phyloP scores from a whole-genome alignment of 2,329 filamentous ascomycete genomes.

The Cladosporium velox region DNA sequence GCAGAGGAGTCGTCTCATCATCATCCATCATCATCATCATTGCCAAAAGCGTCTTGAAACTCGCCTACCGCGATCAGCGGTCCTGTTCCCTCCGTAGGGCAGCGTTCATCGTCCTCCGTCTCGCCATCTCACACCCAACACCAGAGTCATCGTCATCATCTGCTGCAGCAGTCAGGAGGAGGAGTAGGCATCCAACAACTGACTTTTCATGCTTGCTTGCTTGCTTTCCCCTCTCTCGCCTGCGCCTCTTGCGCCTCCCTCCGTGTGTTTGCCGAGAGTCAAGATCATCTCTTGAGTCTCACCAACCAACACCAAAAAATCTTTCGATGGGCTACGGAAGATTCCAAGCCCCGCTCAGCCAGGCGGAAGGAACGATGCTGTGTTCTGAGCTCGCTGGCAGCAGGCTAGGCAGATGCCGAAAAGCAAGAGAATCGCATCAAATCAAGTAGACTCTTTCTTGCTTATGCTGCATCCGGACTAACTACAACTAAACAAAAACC shows the following conservation, averaged over 20 bases:
- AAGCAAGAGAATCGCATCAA: not conserved
- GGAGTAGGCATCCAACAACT: not conserved
- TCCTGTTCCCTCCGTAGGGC: not conserved
- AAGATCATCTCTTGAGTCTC: not conserved
- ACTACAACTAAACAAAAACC: not conserved
- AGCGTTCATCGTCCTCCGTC: not conserved
- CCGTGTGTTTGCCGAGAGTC: conserved; percentile 8
- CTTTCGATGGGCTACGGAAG: not conserved
- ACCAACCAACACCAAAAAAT: not conserved
- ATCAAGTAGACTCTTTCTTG: not conserved
- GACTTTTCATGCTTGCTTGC: not conserved
- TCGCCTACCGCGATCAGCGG: conserved; percentile 8
- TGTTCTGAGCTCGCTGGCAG: not conserved
- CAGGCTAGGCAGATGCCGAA: not conserved
- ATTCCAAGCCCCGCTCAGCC: not conserved
- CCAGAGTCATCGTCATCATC: not conserved
- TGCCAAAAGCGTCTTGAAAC: not conserved
- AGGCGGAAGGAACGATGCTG: not conserved
- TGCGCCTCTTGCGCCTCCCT: not conserved
- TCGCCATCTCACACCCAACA: not conserved
- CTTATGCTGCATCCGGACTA: not conserved
- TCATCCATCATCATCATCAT: conserved; percentile 1
- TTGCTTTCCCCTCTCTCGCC: not conserved
- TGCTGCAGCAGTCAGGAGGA: conserved; percentile 3
- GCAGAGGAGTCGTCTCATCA: too few relatives aligned